Evolutionary conservation across 306 rosid genomes (phyloP), one percentile per base, ranked within the genome.

Genomic region (Medicago ruthenica): DNA sequence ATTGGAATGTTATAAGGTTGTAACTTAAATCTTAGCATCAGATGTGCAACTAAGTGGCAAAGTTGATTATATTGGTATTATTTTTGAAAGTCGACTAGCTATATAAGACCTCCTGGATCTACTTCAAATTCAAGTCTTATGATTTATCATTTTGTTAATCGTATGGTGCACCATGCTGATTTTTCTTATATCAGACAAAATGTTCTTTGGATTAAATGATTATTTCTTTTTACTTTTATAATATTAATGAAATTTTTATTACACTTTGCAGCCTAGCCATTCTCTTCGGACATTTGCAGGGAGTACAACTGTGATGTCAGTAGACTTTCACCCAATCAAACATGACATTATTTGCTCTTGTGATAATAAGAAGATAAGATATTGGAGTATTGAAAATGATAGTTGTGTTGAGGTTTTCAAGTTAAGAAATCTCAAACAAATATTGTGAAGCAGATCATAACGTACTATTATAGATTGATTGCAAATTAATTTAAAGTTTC

Each of bases 281-380:
- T 89, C 97, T 22, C 83, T 91, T 73, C 82, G 90, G 63, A 91
- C 88, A 45, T 89, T 93, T 81, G 79, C 67, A 14, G 97, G 98
- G 34, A 96, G 88, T 81, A 71, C 90, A 50, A 64, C 86, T 74
- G 97, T 91, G 54, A 60, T 55, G 79, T 91, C 98, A 76, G 80
- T 93, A 82, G 97, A 93, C 81, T 93, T 93, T 80, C 97, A 89
- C 81, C 98, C 96, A 14, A 81, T 67, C 71, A 81, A 88, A 54
- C 87, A 86, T 9, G 96, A 91, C 83, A 87, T 93, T 83, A 79
- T 93, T 75, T 93, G 86, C 82, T 88, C 97, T 37, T 88, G 91
- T 79, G 96, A 91, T 82, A 75, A 69, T 66, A 85, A 68, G 74
- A 96, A 91, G 89, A 89, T 91, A 59, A 85, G 91, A 83, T 91